These are phyloP conservation scores for Kurtzmaniella fragi DNA, from an alignment of 805 yeast species.

Conservation along the genomic window DNA sequence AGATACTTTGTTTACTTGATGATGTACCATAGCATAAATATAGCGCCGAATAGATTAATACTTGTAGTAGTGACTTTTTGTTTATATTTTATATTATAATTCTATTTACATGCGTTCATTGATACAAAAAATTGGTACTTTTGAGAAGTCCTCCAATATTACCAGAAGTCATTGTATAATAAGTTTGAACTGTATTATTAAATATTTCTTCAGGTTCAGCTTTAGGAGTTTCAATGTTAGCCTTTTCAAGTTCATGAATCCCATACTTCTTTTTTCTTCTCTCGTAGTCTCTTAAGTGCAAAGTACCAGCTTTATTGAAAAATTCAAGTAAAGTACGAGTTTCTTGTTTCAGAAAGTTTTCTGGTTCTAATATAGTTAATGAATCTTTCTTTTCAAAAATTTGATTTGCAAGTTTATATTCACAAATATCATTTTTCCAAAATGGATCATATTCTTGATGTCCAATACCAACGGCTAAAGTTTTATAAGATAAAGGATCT, in stretches of 20 bases:
- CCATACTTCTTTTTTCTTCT: conserved; percentile 14
- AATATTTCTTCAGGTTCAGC: conserved; percentile 21
- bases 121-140: conserved; percentile 23
- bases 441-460: conserved; percentile 52
- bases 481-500: conserved; percentile 45
- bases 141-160: conserved; percentile 34
- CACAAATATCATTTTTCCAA: conserved; percentile 44
- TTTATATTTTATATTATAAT: not conserved
- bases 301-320: conserved; percentile 26
- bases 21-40: too few relatives aligned
- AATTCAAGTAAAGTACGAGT: conserved; percentile 25
- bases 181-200: conserved; percentile 22
- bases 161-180: conserved; percentile 33
- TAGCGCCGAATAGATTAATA: conserved; percentile 20
- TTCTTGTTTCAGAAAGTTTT: conserved; percentile 25
- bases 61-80: not conserved
- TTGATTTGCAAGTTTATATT: conserved; percentile 46
- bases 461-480: conserved; percentile 59
- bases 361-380: not conserved
- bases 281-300: conserved; percentile 29
- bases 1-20: conserved; percentile 77
- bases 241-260: conserved; percentile 8
- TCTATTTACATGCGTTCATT: conserved; percentile 5
- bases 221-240: conserved; percentile 5
- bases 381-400: conserved; percentile 8